Percentiles rank a stretch among this genome's conserved stretches.
phyloP scores from a whole-genome alignment of 257 asterid species.

The Nicotiana tabacum region DNA sequence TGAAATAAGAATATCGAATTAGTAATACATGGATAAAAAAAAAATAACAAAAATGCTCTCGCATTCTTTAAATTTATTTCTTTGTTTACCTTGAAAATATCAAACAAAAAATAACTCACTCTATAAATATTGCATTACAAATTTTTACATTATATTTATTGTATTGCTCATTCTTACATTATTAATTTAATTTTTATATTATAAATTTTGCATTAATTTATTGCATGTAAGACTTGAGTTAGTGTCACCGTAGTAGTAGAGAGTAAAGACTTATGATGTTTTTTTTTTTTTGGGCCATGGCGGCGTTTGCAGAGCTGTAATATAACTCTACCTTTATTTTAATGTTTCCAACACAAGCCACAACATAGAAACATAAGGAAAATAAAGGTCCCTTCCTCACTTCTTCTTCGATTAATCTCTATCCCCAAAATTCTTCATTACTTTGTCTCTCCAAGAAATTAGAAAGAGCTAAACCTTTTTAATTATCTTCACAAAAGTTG shows the following conservation, averaged over 20 bases:
- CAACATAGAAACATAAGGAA: background rate
- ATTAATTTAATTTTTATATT: too few species aligned
- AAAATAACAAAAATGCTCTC: too few species aligned
- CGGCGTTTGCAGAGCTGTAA: constrained; percentile 19
- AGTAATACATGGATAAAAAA: too few species aligned
- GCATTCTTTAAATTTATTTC: too few species aligned
- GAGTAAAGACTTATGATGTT: background rate
- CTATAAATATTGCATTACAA: too few species aligned
- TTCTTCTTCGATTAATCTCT: background rate
- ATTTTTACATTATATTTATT: too few species aligned
- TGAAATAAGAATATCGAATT: too few species aligned
- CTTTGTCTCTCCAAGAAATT: constrained; percentile 1
- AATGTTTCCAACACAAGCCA: background rate
- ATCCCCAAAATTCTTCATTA: background rate
- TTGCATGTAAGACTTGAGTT: too few species aligned
- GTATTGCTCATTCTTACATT: too few species aligned
- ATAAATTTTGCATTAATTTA: too few species aligned
- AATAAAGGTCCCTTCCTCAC: background rate
- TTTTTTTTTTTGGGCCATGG: background rate
- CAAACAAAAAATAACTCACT: too few species aligned
- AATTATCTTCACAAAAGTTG: background rate
- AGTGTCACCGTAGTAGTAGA: background rate
- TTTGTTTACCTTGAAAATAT: too few species aligned
- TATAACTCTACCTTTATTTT: background rate
- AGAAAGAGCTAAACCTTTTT: background rate